phyloP scores from a whole-genome alignment of 1,284 basidiomycete species.

The Puccinia polysora region DNA sequence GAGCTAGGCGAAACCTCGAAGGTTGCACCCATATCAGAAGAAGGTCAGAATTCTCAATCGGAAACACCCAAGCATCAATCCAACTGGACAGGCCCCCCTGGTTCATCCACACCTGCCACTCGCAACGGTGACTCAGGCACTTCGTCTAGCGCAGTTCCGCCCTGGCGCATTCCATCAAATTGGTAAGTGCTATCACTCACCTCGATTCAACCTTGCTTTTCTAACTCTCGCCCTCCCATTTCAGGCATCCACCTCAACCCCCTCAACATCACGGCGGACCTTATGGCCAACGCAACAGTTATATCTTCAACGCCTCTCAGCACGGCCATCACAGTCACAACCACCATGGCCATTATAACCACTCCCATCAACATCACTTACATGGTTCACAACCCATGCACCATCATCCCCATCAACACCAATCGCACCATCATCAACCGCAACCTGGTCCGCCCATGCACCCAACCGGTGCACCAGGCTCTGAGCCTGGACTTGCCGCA shows the following conservation, averaged over 20 bases:
- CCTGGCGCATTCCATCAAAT: conserved; percentile 40
- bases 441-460: conserved; percentile 15
- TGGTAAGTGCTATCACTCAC: conserved; percentile 15
- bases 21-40: conserved; percentile 31
- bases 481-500: conserved; percentile 13
- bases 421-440: conserved; percentile 22
- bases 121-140: conserved; percentile 20
- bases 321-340: conserved; percentile 32
- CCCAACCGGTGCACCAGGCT: conserved; percentile 3
- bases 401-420: conserved; percentile 40
- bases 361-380: conserved; percentile 29
- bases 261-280: conserved; percentile 33
- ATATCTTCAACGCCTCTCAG: conserved; percentile 26
- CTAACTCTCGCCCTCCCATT: conserved; percentile 2
- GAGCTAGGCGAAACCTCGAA: conserved; percentile 76
- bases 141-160: conserved; percentile 19
- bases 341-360: conserved; percentile 20
- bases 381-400: conserved; percentile 20
- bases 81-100: conserved; percentile 27
- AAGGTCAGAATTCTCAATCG: conserved; percentile 17
- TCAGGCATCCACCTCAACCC: conserved; percentile 42
- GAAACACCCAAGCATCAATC: conserved; percentile 34
- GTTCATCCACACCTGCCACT: conserved; percentile 33
- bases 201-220: background rate
- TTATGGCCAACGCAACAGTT: conserved; percentile 39